These are phyloP conservation scores for Henckelia pumila DNA, from an alignment of 257 asterid species.

Conservation along the genomic window DNA sequence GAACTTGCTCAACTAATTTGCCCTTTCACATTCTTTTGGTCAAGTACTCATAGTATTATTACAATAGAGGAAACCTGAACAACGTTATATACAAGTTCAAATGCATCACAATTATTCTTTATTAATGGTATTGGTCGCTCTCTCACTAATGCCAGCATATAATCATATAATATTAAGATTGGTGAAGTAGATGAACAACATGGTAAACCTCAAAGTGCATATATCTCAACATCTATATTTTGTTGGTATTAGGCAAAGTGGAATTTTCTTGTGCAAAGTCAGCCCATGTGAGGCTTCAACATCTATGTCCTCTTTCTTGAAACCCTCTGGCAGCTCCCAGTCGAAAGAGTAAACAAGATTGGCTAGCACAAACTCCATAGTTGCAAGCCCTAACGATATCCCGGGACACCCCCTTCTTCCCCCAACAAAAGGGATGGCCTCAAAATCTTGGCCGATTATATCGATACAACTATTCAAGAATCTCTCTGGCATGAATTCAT, in stretches of 20 bases:
- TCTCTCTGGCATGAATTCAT: slow-evolving; percentile 21
- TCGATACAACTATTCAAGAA: slow-evolving; percentile 15
- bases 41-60: too few relatives aligned
- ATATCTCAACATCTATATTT: too few relatives aligned
- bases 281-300: slow-evolving; percentile 15
- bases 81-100: too few relatives aligned
- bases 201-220: too few relatives aligned
- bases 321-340: slow-evolving; percentile 22
- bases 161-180: too few relatives aligned
- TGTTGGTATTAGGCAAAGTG: slow-evolving; percentile 18
- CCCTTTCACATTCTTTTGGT: too few relatives aligned
- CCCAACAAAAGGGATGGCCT: slow-evolving; percentile 21
- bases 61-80: too few relatives aligned
- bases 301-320: slow-evolving; percentile 9
- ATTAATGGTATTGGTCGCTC: too few relatives aligned
- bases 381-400: slow-evolving; percentile 14
- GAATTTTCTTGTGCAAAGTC: slow-evolving; percentile 20
- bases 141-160: too few relatives aligned
- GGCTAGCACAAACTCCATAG: neutral
- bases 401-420: slow-evolving; percentile 26
- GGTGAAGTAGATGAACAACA: too few relatives aligned
- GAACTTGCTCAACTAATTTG: too few relatives aligned
- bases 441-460: slow-evolving; percentile 2
- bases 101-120: too few relatives aligned
- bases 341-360: neutral